A percentile compares a stretch with the other conserved stretches of the same genome.
phyloP scores from a whole-genome alignment of 805 yeast species.

The Martiniozyma abietophila region DNA sequence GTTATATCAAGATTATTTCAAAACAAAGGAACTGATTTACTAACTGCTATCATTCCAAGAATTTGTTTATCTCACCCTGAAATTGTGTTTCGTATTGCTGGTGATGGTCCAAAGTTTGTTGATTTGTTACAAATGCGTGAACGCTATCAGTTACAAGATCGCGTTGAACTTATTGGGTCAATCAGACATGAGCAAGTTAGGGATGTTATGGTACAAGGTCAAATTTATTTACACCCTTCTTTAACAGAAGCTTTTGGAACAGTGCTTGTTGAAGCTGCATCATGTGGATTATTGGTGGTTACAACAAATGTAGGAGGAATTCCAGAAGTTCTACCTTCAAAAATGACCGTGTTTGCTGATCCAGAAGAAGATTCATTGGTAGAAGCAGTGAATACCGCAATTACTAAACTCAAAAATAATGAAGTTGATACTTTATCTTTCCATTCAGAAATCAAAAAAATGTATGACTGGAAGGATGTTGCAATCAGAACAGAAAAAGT shows the following conservation, averaged over 20 bases:
- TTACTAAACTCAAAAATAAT: constrained; percentile 44
- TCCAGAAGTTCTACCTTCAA: constrained; percentile 87
- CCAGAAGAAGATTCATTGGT: constrained; percentile 83
- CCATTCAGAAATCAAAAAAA: constrained; percentile 64
- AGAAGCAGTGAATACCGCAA: constrained; percentile 63
- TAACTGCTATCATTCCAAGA: constrained; percentile 76
- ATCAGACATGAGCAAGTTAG: constrained; percentile 89
- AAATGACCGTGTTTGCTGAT: constrained; percentile 87
- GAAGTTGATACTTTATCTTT: constrained; percentile 63
- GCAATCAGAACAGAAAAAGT: constrained; percentile 81
- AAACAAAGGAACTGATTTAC: constrained; percentile 91
- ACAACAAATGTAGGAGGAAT: constrained; percentile 97
- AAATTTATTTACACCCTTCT: constrained; percentile 87
- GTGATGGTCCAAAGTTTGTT: constrained; percentile 92
- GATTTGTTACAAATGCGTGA: constrained; percentile 96
- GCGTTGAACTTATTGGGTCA: constrained; percentile 79
- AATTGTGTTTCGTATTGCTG: constrained; percentile 81
- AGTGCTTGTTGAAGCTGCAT: constrained; percentile 93
- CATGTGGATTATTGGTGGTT: constrained; percentile 88
- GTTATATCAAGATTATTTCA: constrained; percentile 87
- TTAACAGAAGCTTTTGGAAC: constrained; percentile 98
- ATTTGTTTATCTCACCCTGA: constrained; percentile 56
- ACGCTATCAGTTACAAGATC: constrained; percentile 70
- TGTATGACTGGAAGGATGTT: constrained; percentile 91
- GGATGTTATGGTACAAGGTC: constrained; percentile 87